These are phyloP conservation scores for Recurvomyces mirabilis DNA, from an alignment of 495 filamentous ascomycete genomes.

Conservation along the genomic window DNA sequence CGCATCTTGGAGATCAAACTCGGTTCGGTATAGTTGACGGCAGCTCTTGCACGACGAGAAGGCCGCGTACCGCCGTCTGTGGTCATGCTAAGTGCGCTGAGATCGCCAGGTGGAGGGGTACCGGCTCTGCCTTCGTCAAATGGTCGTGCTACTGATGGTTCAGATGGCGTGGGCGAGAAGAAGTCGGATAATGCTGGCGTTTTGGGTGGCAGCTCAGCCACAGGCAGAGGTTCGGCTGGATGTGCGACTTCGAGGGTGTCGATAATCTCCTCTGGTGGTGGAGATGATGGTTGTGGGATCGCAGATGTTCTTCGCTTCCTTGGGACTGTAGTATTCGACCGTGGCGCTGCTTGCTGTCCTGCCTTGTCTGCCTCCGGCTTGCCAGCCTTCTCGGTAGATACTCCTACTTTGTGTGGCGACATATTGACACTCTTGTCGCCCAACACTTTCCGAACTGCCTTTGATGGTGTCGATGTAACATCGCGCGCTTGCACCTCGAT, in stretches of 20 bases:
- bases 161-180: conserved; percentile 30
- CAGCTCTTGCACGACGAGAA: conserved; percentile 26
- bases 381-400: conserved; percentile 8
- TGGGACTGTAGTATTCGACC: neutral
- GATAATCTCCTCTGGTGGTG: conserved; percentile 7
- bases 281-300: conserved; percentile 17
- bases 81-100: conserved; percentile 13
- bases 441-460: conserved; percentile 22
- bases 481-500: neutral
- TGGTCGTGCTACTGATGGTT: conserved; percentile 21
- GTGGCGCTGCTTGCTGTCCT: neutral
- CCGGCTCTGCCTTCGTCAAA: conserved; percentile 21
- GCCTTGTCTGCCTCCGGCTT: conserved; percentile 23
- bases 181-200: conserved; percentile 26
- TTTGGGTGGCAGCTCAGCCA: conserved; percentile 22
- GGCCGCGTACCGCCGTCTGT: conserved; percentile 21
- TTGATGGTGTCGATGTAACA: conserved; percentile 9
- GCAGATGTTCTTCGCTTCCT: conserved; percentile 7
- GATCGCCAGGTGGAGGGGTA: conserved; percentile 30
- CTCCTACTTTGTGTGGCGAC: conserved; percentile 28
- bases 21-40: conserved; percentile 35
- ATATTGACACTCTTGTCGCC: conserved; percentile 30
- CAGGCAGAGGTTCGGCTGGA: neutral
- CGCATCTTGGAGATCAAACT: conserved; percentile 31
- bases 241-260: conserved; percentile 19